Percentiles rank a stretch among this genome's conserved stretches.
Evolutionary conservation across 768 basidiomycete species (phyloP).

Genomic region (Amyloporia xantha): DNA sequence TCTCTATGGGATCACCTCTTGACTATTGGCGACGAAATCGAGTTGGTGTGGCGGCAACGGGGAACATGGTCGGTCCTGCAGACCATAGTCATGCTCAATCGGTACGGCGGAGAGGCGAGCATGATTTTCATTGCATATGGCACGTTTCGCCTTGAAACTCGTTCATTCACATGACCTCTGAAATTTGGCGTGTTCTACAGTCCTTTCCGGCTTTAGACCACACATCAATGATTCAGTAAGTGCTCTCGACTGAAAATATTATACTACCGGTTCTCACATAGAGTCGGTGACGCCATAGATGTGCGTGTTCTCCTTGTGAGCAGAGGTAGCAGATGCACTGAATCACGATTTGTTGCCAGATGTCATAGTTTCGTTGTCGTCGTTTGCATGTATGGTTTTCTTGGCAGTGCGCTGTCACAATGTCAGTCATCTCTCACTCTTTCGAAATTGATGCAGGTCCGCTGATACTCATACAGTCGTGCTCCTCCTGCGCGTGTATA

Average conservation of each 20-base stretch:
- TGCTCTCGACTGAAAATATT: background rate
- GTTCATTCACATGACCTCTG: background rate
- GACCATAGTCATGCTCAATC: background rate
- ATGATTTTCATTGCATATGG: slow-evolving; percentile 3
- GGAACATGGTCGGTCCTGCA: background rate
- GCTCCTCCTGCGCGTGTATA: background rate
- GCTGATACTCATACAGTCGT: background rate
- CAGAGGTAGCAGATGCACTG: background rate
- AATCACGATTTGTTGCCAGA: background rate
- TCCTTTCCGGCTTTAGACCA: background rate
- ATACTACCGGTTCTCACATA: background rate
- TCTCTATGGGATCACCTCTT: background rate
- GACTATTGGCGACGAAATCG: background rate
- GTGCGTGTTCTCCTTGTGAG: background rate
- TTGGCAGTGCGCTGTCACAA: slow-evolving; percentile 1
- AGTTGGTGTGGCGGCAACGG: slow-evolving; percentile 1
- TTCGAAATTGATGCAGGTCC: background rate
- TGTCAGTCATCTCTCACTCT: background rate
- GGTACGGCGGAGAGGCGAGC: slow-evolving; percentile 2
- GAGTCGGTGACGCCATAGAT: background rate
- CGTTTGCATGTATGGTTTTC: background rate
- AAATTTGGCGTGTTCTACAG: background rate
- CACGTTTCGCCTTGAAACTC: background rate
- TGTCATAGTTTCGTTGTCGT: background rate
- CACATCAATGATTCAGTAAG: background rate